Base-by-base conservation (phyloP, 2,329 filamentous ascomycete genomes). In the Endoconidiophora polonica region DNA sequence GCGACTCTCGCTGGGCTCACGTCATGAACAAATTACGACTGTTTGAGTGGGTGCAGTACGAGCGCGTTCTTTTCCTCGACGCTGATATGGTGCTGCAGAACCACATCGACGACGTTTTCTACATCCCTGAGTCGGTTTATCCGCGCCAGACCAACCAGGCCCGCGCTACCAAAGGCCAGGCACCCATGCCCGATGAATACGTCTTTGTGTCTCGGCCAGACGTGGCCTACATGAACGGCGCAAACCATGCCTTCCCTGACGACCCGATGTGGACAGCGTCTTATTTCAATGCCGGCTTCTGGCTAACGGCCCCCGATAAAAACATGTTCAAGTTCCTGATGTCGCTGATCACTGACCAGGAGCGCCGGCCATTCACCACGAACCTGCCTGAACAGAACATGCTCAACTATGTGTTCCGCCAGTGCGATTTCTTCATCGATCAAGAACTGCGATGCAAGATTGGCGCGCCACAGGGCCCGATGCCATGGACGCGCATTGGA, bases 21-120 rank as follows among this genome's bases (percentile, higher is more conserved):
- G 61, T 64, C 50, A 66, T 68, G 55, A 64, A 62, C 20, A 69
- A 69, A 57, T 60, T 70, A 14, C 62, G 65, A 9, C 54, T 68
- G 4, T 63, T 68, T 41, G 58, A 66, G 49, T 59, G 66, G 59
- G 63, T 61, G 3, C 55, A 68, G 46, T 70, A 63, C 56, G 59
- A 64, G 9, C 60, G 64, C 4, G 54, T 69, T 23, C 59, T 67
- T n/a, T 68, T 67, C 55, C 57, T 69, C 54, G 67, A 70, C 53
- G 62, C 65, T 22, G 68, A 70, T 55, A 66, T 61, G 7, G 50
- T 68, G 16, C 54, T 69, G 37, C 61, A 58, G 3, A 52, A 55
- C 2, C 60, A 56, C 0, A 55, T 69, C 9, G 65, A 68, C 52
- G 58, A 54, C 10, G 62, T 67, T 18, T 69, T 69, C 54, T 57